A percentile compares a stretch with the other conserved stretches of the same genome.
phyloP scores from a whole-genome alignment of 1,139 yeast genomes.

The Martiniozyma asiatica region DNA sequence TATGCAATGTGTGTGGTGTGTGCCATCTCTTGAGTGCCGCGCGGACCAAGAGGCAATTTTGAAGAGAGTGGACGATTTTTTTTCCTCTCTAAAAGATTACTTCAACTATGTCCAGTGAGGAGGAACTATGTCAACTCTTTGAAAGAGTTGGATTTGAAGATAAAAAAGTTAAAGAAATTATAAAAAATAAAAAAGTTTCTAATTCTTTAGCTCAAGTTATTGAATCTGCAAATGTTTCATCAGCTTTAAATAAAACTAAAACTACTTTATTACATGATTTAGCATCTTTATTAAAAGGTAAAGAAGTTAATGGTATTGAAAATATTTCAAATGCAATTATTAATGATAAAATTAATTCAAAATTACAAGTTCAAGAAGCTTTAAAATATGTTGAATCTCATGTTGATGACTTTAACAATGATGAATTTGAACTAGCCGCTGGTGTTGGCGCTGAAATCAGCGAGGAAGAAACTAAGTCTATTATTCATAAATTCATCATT shows the following conservation, averaged over 20 bases:
- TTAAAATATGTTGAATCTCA: conserved; percentile 49
- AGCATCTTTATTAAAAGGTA: conserved; percentile 55
- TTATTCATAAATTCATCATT: conserved; percentile 49
- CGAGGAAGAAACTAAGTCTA: conserved; percentile 47
- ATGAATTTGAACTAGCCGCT: conserved; percentile 45
- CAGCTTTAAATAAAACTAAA: conserved; percentile 32
- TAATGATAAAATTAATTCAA: conserved; percentile 51
- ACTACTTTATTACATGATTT: conserved; percentile 62
- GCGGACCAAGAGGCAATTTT: too few relatives aligned
- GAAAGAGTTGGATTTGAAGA: conserved; percentile 59
- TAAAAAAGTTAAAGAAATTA: conserved; percentile 57
- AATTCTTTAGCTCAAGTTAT: conserved; percentile 52
- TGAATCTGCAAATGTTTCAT: conserved; percentile 25
- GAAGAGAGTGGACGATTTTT: too few relatives aligned
- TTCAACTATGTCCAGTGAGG: conserved; percentile 14
- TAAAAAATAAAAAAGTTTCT: conserved; percentile 78
- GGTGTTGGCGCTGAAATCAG: conserved; percentile 78
- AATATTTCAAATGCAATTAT: conserved; percentile 49
- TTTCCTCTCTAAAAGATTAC: not conserved
- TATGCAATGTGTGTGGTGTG: too few relatives aligned
- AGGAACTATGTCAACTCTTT: conserved; percentile 35
- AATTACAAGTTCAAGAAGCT: conserved; percentile 74
- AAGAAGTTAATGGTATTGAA: conserved; percentile 29
- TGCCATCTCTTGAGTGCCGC: too few relatives aligned
- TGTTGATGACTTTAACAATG: conserved; percentile 29